phyloP scores from a whole-genome alignment of 1,284 basidiomycete genomes.

The Cryptococcus maquisensis region DNA sequence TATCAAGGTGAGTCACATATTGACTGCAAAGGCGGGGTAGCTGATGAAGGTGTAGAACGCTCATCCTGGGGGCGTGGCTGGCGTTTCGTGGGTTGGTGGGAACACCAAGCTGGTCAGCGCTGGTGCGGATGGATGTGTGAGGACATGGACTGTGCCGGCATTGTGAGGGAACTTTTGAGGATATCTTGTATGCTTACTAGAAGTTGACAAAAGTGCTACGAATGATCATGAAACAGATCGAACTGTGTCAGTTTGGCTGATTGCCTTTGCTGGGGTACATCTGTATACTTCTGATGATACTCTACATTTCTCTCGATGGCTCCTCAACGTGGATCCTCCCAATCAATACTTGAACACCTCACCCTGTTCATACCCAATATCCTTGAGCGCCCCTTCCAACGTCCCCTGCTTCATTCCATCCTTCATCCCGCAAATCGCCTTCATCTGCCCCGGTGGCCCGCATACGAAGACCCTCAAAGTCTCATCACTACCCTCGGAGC shows the following conservation, averaged over 20 bases:
- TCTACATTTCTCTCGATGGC: too few species aligned
- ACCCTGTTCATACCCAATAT: conserved; percentile 76
- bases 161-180: neutral
- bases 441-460: conserved; percentile 81
- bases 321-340: too few species aligned
- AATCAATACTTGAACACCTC: conserved; percentile 53
- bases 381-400: conserved; percentile 74
- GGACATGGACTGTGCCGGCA: conserved; percentile 57
- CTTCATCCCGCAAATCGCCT: conserved; percentile 60
- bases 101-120: conserved; percentile 62
- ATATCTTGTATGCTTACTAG: too few species aligned
- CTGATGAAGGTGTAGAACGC: conserved; percentile 56
- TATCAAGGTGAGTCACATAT: conserved; percentile 56
- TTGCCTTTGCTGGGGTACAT: too few species aligned
- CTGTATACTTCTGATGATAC: too few species aligned
- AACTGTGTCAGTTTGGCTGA: neutral
- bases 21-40: neutral
- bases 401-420: conserved; percentile 72
- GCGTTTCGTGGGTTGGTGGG: conserved; percentile 69
- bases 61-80: conserved; percentile 72
- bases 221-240: neutral
- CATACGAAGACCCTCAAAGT: conserved; percentile 89
- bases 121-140: conserved; percentile 78
- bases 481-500: conserved; percentile 56
- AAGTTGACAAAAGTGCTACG: too few species aligned